Conservation (phyloP, 2,329 filamentous ascomycete species). For the Rhynchosporium agropyri region DNA sequence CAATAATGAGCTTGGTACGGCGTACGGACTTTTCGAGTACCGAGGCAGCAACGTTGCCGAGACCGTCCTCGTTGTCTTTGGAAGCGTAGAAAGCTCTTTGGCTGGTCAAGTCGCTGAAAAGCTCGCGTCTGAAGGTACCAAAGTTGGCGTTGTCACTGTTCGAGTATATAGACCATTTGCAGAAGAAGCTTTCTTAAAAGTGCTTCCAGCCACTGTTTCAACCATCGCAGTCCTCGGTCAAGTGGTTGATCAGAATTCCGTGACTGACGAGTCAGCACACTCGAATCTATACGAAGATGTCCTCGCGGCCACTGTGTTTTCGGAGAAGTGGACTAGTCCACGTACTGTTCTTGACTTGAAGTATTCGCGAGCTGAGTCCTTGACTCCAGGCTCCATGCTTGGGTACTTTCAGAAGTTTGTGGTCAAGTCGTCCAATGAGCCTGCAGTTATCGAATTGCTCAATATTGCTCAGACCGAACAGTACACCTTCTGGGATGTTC, state of each 20-base stretch:
- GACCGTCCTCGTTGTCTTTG: conserved; percentile 87
- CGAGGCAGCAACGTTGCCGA: conserved; percentile 79
- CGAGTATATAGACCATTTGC: conserved; percentile 94
- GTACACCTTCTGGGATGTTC: conserved; percentile 92
- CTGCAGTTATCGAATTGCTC: conserved; percentile 44
- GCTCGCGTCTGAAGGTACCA: conserved; percentile 71
- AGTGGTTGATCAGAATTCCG: conserved; percentile 72
- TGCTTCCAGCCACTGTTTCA: conserved; percentile 73
- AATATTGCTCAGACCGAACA: conserved; percentile 69
- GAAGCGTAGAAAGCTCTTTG: conserved; percentile 86
- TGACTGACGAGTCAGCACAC: conserved; percentile 73
- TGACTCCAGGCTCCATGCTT: conserved; percentile 59
- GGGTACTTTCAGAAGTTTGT: conserved; percentile 54
- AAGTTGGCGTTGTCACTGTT: conserved; percentile 86
- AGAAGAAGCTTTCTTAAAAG: conserved; percentile 88
- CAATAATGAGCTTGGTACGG: conserved; percentile 90
- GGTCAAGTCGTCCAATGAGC: conserved; percentile 46
- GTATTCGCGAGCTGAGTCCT: conserved; percentile 70
- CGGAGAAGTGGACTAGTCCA: conserved; percentile 62
- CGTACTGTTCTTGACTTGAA: conserved; percentile 81
- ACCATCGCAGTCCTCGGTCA: conserved; percentile 87
- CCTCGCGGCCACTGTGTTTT: conserved; percentile 80
- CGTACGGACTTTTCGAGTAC: conserved; percentile 94
- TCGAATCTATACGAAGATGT: conserved; percentile 94
- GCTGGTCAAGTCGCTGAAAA: conserved; percentile 77